These are phyloP conservation scores for Stereocaulon alpinum DNA, from an alignment of 495 filamentous ascomycete genomes.

Conservation along the genomic window DNA sequence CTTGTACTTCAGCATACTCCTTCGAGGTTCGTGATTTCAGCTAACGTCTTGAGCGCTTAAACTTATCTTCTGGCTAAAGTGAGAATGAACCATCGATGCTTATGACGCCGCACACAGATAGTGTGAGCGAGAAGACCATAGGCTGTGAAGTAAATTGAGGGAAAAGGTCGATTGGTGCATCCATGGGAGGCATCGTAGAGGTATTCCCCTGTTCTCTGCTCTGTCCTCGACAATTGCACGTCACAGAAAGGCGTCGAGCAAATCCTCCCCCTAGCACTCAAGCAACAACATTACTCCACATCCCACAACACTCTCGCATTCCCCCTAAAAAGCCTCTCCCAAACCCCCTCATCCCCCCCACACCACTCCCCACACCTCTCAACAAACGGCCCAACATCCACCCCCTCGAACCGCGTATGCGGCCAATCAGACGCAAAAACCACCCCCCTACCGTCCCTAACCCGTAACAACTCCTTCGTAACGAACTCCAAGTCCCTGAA, in stretches of 20 bases:
- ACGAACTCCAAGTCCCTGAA: neutral
- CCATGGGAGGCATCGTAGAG: too few relatives aligned
- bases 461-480: neutral
- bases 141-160: too few relatives aligned
- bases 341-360: neutral
- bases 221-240: too few relatives aligned
- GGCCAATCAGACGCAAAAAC: slow-evolving; percentile 1
- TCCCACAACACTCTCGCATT: neutral
- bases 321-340: neutral
- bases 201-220: too few relatives aligned
- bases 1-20: too few relatives aligned
- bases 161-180: too few relatives aligned
- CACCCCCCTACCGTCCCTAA: neutral
- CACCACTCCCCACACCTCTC: neutral
- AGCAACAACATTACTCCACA: neutral
- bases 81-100: too few relatives aligned
- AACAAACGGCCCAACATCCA: neutral
- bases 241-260: neutral
- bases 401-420: neutral
- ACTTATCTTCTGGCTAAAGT: too few relatives aligned
- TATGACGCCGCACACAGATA: too few relatives aligned
- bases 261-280: neutral
- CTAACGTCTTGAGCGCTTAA: too few relatives aligned
- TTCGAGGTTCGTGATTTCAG: too few relatives aligned
- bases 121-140: too few relatives aligned